Evolutionary conservation across 225 moss, liverwort and hornwort species (phyloP).

Genomic region (Ulota crispa): DNA sequence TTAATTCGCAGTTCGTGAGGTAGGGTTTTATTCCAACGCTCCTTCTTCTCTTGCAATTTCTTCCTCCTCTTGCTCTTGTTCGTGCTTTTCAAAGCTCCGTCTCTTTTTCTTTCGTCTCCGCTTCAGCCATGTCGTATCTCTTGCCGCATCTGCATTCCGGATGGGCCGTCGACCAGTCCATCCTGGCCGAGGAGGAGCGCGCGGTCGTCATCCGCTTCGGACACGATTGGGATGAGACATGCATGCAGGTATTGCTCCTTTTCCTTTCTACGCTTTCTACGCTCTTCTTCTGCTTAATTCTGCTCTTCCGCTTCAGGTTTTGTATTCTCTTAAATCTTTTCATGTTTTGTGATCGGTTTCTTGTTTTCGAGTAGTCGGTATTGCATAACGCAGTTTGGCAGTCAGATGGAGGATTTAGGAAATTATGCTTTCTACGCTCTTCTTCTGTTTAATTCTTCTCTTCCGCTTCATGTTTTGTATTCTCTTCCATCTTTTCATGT

Average conservation of each 20-base stretch:
- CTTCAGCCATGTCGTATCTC: constrained; percentile 75
- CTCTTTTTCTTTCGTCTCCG: background rate
- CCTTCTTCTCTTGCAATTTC: background rate
- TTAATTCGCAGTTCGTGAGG: background rate
- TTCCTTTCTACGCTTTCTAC: background rate
- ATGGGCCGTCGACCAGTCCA: constrained; percentile 98
- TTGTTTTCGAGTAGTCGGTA: background rate
- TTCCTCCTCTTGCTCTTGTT: background rate
- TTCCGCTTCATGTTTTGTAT: background rate
- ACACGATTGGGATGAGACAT: constrained; percentile 98
- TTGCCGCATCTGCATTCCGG: constrained; percentile 97
- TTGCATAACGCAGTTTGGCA: background rate
- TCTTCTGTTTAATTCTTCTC: background rate
- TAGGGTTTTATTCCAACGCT: background rate
- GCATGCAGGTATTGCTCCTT: constrained; percentile 64
- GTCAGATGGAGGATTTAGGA: background rate
- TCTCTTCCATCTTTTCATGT: background rate
- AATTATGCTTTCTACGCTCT: background rate
- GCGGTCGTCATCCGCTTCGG: constrained; percentile 97
- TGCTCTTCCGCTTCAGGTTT: background rate
- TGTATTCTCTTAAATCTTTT: background rate
- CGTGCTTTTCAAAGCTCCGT: background rate
- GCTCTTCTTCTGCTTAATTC: background rate
- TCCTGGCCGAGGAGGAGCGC: constrained; percentile 96
- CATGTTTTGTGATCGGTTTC: background rate